Conservation (phyloP, 306 rosid genomes). For the Lathyrus tuberosus region DNA sequence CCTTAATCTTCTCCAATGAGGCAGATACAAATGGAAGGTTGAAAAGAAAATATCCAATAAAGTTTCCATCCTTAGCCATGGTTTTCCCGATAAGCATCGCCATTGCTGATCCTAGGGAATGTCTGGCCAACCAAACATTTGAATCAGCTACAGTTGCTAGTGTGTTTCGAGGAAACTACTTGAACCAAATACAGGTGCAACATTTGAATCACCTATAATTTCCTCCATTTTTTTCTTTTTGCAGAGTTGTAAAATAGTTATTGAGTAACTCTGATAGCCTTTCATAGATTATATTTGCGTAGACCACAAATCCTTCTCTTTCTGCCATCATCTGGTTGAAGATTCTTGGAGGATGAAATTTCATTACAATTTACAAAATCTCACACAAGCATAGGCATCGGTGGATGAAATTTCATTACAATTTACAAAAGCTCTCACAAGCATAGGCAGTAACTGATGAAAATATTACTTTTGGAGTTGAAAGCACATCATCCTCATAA, state of each 20-base stretch:
- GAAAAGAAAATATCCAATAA: conserved; percentile 72
- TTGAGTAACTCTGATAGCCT: no score
- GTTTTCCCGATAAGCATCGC: conserved; percentile 88
- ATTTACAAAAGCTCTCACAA: background rate
- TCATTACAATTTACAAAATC: no score
- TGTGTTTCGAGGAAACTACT: conserved; percentile 61
- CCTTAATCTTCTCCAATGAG: conserved; percentile 80
- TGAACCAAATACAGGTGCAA: no score
- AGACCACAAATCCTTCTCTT: no score
- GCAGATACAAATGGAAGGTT: conserved; percentile 84
- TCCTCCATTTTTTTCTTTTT: no score
- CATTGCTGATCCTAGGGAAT: conserved; percentile 90
- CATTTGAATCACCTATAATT: no score
- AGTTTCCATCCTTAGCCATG: conserved; percentile 65
- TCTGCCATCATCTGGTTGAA: no score
- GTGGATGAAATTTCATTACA: background rate
- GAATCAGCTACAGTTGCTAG: conserved; percentile 77
- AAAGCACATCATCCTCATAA: conserved; percentile 84
- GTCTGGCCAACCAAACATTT: conserved; percentile 88
- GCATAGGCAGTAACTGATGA: background rate
- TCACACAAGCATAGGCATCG: background rate
- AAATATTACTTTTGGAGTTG: conserved; percentile 75
- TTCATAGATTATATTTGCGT: no score
- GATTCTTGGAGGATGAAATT: no score
- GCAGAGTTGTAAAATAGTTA: no score